These are phyloP conservation scores for Pleurotus citrinopileatus DNA, from an alignment of 768 basidiomycete genomes.

Conservation along the genomic window DNA sequence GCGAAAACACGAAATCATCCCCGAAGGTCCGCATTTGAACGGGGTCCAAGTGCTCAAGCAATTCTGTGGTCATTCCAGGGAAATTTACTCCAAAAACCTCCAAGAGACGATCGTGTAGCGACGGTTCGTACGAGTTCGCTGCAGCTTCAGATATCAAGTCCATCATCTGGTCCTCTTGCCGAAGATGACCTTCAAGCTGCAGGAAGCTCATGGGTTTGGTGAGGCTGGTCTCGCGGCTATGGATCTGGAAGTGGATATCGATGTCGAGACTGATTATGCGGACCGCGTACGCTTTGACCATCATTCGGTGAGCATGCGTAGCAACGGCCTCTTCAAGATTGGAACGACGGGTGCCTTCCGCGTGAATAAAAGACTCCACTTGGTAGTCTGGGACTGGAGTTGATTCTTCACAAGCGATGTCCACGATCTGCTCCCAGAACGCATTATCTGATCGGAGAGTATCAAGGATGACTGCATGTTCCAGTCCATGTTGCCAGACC, in stretches of 20 bases:
- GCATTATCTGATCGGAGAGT: slow-evolving; percentile 49
- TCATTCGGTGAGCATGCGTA: slow-evolving; percentile 62
- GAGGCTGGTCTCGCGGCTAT: slow-evolving; percentile 29
- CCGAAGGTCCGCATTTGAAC: slow-evolving; percentile 74
- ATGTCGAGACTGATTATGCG: slow-evolving; percentile 77
- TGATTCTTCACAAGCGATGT: slow-evolving; percentile 63
- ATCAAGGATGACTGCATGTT: slow-evolving; percentile 63
- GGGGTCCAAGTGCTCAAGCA: slow-evolving; percentile 62
- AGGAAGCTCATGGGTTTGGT: slow-evolving; percentile 59
- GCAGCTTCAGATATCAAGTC: slow-evolving; percentile 71
- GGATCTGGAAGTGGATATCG: slow-evolving; percentile 50
- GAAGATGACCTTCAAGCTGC: slow-evolving; percentile 55
- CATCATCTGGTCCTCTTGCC: slow-evolving; percentile 57
- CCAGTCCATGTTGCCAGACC: slow-evolving; percentile 77
- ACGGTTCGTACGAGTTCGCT: slow-evolving; percentile 68
- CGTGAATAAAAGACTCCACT: slow-evolving; percentile 41
- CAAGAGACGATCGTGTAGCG: slow-evolving; percentile 61
- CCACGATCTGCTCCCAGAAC: slow-evolving; percentile 72
- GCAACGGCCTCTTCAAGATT: slow-evolving; percentile 60
- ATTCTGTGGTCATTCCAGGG: slow-evolving; percentile 59
- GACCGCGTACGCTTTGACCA: slow-evolving; percentile 72
- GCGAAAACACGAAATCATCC: slow-evolving; percentile 74
- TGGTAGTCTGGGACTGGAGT: slow-evolving; percentile 72
- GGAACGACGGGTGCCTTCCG: slow-evolving; percentile 51
- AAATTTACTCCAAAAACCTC: slow-evolving; percentile 49